Base-by-base conservation (phyloP, 192 early-diverging fungal genomes). In the Linnemannia exigua region DNA sequence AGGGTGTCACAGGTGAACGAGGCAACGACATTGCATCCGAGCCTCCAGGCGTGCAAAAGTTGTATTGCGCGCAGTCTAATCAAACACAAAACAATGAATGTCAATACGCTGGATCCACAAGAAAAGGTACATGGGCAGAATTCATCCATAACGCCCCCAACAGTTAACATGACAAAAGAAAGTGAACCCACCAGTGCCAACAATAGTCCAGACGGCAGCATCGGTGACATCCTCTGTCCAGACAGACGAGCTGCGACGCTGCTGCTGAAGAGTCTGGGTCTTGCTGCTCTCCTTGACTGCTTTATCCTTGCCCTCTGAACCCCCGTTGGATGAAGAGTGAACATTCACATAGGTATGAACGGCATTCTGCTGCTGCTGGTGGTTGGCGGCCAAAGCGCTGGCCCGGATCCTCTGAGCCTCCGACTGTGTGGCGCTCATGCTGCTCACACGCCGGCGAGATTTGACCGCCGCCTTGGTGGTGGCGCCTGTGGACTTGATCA, bases 161-260 rank as follows among this genome's bases (percentile, higher is more conserved):
- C n/a, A 74, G 25, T 51, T 88, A 75, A 51, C 87, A 89, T 58
- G n/a, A 86, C 79, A 76, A 86, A 88, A 70, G 84, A 80, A n/a
- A 89, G 78, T 63, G 70, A 52, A 28, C 88, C 68, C 79, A 93
- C 91, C 95, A 0, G 95, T 96, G 41, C 97, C 95, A 12, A 98
- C 96, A 83, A 98, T 94, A 11, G 97, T 98, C 97, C 97, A 98
- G 22, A 98, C 95, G 2, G 96, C 95, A 25, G 91, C 90, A 89
- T 98, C 97, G n/a, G 93, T 94, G 5, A 96, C 95, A 87, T 96
- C 95, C 72, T 97, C 96, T 28, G 90, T 90, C 93, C 93, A 94
- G 61, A 92, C 88, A 15, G 94, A 82, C 35, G 84, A 74, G 33
- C 54, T 74, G 17, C 79, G 75, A 25, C 80, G 75, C 63, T 80